Conservation (phyloP, 2,329 filamentous ascomycete species). For the Fusarium mangiferae region DNA sequence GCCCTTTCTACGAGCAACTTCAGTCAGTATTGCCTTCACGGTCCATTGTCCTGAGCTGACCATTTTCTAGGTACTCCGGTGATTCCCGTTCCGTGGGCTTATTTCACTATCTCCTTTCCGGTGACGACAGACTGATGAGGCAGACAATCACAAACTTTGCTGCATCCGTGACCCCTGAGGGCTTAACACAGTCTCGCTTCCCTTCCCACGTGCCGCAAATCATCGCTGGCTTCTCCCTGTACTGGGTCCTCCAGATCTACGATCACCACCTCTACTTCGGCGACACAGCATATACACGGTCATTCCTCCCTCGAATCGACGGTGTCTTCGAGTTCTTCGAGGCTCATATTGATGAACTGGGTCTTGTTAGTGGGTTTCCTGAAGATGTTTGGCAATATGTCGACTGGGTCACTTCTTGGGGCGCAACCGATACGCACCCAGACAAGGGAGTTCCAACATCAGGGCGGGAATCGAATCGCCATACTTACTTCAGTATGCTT, state of each 20-base stretch:
- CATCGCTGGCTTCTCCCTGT: not conserved
- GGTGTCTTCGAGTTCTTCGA: not conserved
- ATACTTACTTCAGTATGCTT: not conserved
- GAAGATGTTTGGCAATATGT: not conserved
- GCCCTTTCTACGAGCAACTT: conserved; percentile 2
- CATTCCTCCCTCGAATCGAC: not conserved
- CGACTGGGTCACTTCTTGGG: not conserved
- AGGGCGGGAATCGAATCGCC: not conserved
- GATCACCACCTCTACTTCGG: not conserved
- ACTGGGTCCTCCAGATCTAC: not conserved
- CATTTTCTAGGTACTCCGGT: not conserved
- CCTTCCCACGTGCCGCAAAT: not conserved
- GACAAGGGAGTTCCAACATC: not conserved
- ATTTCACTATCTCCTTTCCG: not conserved
- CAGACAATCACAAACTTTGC: not conserved
- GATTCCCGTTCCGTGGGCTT: not conserved
- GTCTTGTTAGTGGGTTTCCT: not conserved
- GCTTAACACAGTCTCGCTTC: not conserved
- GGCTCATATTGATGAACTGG: not conserved
- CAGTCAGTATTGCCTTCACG: rapidly evolving
- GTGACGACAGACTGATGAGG: not conserved
- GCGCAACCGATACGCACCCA: not conserved
- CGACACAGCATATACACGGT: not conserved
- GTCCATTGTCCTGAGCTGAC: rapidly evolving
- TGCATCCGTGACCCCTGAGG: not conserved